Conservation (phyloP, 257 asterid genomes). For the Penstemon barbatus region DNA sequence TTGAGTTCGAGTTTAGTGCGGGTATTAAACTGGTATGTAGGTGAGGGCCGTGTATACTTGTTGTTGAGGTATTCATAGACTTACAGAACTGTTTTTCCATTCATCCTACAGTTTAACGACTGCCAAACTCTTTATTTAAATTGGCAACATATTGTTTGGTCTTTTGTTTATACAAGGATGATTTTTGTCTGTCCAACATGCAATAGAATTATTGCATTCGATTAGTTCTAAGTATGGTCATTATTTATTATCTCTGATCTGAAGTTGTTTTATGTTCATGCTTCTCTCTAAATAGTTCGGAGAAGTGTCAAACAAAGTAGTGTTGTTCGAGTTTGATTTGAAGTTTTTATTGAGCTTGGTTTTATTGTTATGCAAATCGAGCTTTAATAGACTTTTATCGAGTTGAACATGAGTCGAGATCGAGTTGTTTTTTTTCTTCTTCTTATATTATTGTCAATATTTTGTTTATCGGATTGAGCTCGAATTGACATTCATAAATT, state of each 20-base stretch:
- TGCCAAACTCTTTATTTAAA: slow-evolving; percentile 14
- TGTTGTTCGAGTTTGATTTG: background rate
- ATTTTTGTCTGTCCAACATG: slow-evolving; percentile 14
- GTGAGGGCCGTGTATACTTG: slow-evolving; percentile 34
- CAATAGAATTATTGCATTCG: slow-evolving; percentile 5
- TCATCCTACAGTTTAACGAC: slow-evolving; percentile 21
- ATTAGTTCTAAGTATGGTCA: slow-evolving; percentile 10
- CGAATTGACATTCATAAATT: no score
- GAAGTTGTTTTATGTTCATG: background rate
- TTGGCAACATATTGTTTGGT: slow-evolving; percentile 23
- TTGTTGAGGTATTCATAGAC: slow-evolving; percentile 24
- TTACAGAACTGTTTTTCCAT: slow-evolving; percentile 9
- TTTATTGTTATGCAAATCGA: no score
- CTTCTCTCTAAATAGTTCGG: no score
- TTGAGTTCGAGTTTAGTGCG: slow-evolving; percentile 9
- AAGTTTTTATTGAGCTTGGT: background rate
- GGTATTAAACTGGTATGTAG: slow-evolving; percentile 15
- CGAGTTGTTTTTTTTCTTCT: no score
- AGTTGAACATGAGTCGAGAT: no score
- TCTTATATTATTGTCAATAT: no score
- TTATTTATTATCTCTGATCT: slow-evolving; percentile 4
- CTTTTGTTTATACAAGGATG: slow-evolving; percentile 16
- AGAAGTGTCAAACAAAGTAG: no score
- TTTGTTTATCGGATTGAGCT: no score
- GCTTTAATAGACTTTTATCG: no score